Evolutionary conservation across 495 filamentous ascomycete genomes (phyloP), one percentile per base, ranked within the genome.

Genomic region (Staphylotrichum longicolle): DNA sequence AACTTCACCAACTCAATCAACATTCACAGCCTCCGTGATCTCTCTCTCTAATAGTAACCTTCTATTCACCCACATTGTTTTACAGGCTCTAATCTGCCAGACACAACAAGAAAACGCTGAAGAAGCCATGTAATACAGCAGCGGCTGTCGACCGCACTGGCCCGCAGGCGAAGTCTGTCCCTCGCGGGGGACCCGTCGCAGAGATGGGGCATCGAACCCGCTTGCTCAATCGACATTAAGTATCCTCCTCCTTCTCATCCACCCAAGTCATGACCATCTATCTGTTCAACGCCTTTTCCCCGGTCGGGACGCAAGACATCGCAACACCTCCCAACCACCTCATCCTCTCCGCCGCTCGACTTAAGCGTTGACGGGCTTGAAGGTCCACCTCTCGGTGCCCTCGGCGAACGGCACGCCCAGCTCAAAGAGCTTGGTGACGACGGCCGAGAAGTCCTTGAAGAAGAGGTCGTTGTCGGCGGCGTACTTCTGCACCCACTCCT

Each of bases 361-460:
- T 65, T 62, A 74, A 20, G 63, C 67, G 58, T 65, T 66, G 54
- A 66, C 57, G 57, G 80, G 83, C 85, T 93, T 95, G 82, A 98
- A 93, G 67, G 79, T 78, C 76, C 82, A 86, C 64, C 83, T 78
- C 73, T 88, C 80, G 64, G 82, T 82, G 68, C 74, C 83, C 66
- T 83, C 76, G 66, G 82, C 73, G 69, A 98, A 98, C 12, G 94
- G 93, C 55, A 98, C 94, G 68, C 94, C 94, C 5, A 96, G 85
- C 83, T 98, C 94, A 61, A 98, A 89, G 27, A 98, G 84, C 82
- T 87, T 94, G 69, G 82, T 75, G 58, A 90, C 80, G 54, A 87
- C 93, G 8, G 86, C 85, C 7, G 85, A 71, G 77, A 98, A 98
- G 70, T 97, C 93, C 78, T 88, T 87, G 83, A 97, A 98, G 85